Evolutionary conservation across 768 basidiomycete genomes (phyloP).

Genomic region (Lactarius deliciosus): DNA sequence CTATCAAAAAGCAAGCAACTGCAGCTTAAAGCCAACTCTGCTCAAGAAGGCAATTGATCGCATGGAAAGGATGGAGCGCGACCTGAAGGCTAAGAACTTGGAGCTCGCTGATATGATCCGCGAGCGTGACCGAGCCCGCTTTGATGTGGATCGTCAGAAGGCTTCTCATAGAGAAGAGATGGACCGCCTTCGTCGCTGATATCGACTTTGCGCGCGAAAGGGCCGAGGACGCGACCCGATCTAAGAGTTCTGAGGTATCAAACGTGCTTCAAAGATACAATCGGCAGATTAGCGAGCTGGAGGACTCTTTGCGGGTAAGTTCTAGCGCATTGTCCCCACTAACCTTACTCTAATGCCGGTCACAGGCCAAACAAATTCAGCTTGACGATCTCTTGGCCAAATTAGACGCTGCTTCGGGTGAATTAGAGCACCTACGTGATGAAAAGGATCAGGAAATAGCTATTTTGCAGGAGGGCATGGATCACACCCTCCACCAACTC

Average conservation of each 20-base stretch:
- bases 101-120: constrained; percentile 99
- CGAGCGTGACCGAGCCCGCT: constrained; percentile 93
- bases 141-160: constrained; percentile 92
- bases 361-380: constrained; percentile 89
- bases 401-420: constrained; percentile 68
- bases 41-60: constrained; percentile 97
- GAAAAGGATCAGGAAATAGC: constrained; percentile 98
- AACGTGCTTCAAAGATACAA: constrained; percentile 89
- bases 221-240: constrained; percentile 89
- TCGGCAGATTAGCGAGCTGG: constrained; percentile 92
- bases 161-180: constrained; percentile 93
- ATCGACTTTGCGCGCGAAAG: constrained; percentile 94
- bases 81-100: constrained; percentile 97
- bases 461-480: constrained; percentile 95
- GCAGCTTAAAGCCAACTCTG: constrained; percentile 97
- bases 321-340: constrained; percentile 1
- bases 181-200: constrained; percentile 88
- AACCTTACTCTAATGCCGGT: constrained; percentile 13
- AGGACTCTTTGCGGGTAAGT: constrained; percentile 86
- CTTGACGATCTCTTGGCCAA: constrained; percentile 90
- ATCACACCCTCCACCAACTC: constrained; percentile 83
- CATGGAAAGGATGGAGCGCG: constrained; percentile 99
- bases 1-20: constrained; percentile 95
- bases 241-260: constrained; percentile 93
- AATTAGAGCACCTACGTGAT: constrained; percentile 80